phyloP scores from a whole-genome alignment of 176 grass and related monocot species.

The Tillandsia leiboldiana region DNA sequence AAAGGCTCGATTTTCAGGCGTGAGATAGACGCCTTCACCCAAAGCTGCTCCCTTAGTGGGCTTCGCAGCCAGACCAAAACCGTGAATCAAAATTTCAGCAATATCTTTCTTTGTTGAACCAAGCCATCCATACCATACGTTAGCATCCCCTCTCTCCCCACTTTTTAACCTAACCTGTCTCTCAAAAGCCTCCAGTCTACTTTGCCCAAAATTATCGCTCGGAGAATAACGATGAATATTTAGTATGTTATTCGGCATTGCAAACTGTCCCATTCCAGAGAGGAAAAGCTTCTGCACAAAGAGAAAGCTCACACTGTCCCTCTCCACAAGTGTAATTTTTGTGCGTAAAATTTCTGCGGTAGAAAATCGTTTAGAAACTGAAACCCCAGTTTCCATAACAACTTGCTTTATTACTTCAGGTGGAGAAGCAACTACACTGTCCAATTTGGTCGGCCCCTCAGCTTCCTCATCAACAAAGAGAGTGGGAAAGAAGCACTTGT shows the following conservation, averaged over 20 bases:
- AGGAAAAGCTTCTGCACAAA: conserved; percentile 52
- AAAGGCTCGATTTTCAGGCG: conserved; percentile 61
- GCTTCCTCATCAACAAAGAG: conserved; percentile 45
- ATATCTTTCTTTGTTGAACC: conserved; percentile 65
- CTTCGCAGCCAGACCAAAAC: conserved; percentile 42
- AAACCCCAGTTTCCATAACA: conserved; percentile 39
- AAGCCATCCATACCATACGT: conserved; percentile 63
- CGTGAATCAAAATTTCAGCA: conserved; percentile 63
- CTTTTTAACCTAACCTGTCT: conserved; percentile 46
- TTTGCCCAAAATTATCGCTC: conserved; percentile 47
- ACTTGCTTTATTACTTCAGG: conserved; percentile 54
- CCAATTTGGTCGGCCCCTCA: conserved; percentile 10
- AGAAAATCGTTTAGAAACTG: conserved; percentile 23
- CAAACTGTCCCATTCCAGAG: conserved; percentile 68
- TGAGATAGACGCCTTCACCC: conserved; percentile 47
- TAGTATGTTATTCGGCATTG: conserved; percentile 39
- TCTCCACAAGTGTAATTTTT: conserved; percentile 58
- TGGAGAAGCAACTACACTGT: conserved; percentile 28
- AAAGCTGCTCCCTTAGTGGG: conserved; percentile 33
- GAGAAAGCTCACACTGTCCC: conserved; percentile 39
- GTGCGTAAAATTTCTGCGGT: conserved; percentile 43
- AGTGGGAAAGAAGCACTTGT: conserved; percentile 51
- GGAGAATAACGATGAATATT: conserved; percentile 56
- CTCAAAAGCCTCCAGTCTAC: conserved; percentile 64
- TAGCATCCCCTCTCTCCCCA: conserved; percentile 46